These are phyloP conservation scores for Parastagonospora avenae DNA, from an alignment of 2,329 filamentous ascomycete genomes.

Conservation along the genomic window DNA sequence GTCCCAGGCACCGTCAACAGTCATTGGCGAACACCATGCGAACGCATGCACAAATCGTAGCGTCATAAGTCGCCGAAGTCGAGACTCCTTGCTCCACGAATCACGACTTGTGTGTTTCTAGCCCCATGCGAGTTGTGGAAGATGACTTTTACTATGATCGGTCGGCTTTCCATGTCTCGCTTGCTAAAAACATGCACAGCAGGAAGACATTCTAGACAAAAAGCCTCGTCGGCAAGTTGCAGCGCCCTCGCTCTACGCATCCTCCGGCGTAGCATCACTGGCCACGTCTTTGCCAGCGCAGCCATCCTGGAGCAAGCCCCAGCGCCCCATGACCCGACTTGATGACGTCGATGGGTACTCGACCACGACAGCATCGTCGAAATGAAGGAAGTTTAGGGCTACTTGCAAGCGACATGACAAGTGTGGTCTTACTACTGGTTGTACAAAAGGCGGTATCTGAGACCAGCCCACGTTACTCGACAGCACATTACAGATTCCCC, in stretches of 20 bases:
- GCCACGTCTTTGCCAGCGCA: too few species aligned
- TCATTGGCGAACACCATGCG: conserved; percentile 1
- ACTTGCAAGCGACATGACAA: not conserved
- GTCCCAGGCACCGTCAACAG: not conserved
- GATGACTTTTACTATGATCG: not conserved
- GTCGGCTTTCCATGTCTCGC: not conserved
- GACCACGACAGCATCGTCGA: too few species aligned
- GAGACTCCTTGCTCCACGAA: conserved; percentile 1
- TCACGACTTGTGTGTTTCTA: not conserved
- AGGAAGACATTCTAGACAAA: not conserved
- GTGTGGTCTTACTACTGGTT: too few species aligned
- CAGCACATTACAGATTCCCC: not conserved
- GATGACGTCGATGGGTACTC: too few species aligned
- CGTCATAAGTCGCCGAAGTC: not conserved
- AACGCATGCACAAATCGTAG: conserved; percentile 1
- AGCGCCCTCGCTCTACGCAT: too few species aligned
- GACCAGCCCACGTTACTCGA: not conserved
- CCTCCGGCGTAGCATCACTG: too few species aligned
- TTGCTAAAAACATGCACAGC: not conserved
- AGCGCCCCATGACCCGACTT: too few species aligned
- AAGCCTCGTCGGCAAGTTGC: too few species aligned
- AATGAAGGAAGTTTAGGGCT: not conserved
- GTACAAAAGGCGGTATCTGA: not conserved
- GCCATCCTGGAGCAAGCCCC: too few species aligned
- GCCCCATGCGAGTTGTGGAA: not conserved